Conservation (phyloP, 1,284 basidiomycete species). For the Sutorius eximius region DNA sequence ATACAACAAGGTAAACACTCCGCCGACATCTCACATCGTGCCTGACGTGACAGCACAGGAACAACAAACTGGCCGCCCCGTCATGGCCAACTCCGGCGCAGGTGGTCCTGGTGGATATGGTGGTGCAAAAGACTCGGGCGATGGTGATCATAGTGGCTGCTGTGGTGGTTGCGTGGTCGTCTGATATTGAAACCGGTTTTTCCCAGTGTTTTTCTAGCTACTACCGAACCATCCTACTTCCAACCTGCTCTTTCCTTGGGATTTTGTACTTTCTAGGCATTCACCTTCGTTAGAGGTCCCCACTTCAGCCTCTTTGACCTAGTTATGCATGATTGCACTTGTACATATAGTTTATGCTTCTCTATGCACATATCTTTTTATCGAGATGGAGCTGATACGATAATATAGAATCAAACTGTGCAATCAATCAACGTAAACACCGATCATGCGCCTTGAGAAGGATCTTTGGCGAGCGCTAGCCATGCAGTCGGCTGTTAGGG, state of each 20-base stretch:
- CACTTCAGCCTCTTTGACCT: slow-evolving; percentile 6
- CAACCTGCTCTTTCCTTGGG: slow-evolving; percentile 14
- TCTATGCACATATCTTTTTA: not conserved
- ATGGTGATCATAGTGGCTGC: slow-evolving; percentile 52
- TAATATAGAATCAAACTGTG: not conserved
- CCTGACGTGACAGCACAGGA: slow-evolving; percentile 34
- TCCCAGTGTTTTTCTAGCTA: slow-evolving; percentile 8
- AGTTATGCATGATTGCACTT: slow-evolving; percentile 13
- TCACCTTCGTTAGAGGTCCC: slow-evolving; percentile 6
- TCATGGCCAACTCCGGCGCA: slow-evolving; percentile 30
- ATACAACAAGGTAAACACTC: slow-evolving; percentile 78
- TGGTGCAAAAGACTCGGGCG: slow-evolving; percentile 30
- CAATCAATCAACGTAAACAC: not conserved
- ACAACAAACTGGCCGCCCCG: slow-evolving; percentile 45
- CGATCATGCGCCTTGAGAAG: slow-evolving; percentile 32
- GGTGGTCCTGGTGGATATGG: slow-evolving; percentile 38
- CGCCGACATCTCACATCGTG: slow-evolving; percentile 5
- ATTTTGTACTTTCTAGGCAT: slow-evolving; percentile 14
- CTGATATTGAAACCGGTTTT: slow-evolving; percentile 31
- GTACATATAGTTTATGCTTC: slow-evolving; percentile 29
- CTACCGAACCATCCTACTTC: slow-evolving; percentile 4
- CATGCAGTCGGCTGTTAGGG: not conserved
- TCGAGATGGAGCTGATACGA: not conserved
- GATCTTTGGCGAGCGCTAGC: slow-evolving; percentile 34
- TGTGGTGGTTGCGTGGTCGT: slow-evolving; percentile 60